These are phyloP conservation scores for Dactylorhiza incarnata DNA, from an alignment of 106 monocot genomes.

Conservation along the genomic window DNA sequence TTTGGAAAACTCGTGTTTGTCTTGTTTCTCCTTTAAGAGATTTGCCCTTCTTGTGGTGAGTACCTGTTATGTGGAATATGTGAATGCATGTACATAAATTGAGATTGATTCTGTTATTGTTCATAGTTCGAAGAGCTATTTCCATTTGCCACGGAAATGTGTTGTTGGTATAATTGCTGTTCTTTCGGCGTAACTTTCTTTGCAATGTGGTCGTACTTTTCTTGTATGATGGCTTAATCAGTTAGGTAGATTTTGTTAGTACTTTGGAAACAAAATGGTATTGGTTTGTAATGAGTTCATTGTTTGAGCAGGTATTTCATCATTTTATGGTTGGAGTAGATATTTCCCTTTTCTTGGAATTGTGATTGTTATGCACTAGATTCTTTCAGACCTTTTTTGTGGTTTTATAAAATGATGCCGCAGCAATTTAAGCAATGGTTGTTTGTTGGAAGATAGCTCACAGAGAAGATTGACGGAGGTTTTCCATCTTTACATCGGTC, in stretches of 20 bases:
- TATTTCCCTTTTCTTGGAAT: neutral
- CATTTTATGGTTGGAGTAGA: neutral
- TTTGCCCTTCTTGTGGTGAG: neutral
- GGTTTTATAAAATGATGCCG: neutral
- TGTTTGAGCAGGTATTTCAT: neutral
- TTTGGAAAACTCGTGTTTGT: neutral
- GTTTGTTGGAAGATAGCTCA: neutral
- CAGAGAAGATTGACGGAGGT: neutral
- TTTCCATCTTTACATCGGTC: neutral
- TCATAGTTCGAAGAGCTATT: neutral
- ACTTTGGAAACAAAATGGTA: neutral
- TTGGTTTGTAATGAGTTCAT: neutral
- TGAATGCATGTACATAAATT: neutral
- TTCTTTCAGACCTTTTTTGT: neutral
- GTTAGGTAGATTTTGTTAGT: neutral
- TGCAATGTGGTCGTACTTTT: neutral
- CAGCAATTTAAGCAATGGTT: neutral
- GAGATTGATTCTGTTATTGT: neutral
- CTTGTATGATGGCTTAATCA: neutral
- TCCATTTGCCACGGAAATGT: neutral
- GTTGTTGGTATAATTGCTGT: neutral
- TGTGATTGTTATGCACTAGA: neutral
- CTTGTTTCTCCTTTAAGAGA: neutral
- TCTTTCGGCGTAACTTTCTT: neutral
- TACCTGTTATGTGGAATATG: neutral